These are phyloP conservation scores for Phytophthora gonapodyides DNA, from an alignment of 352 stramenopile genomes.

Conservation along the genomic window DNA sequence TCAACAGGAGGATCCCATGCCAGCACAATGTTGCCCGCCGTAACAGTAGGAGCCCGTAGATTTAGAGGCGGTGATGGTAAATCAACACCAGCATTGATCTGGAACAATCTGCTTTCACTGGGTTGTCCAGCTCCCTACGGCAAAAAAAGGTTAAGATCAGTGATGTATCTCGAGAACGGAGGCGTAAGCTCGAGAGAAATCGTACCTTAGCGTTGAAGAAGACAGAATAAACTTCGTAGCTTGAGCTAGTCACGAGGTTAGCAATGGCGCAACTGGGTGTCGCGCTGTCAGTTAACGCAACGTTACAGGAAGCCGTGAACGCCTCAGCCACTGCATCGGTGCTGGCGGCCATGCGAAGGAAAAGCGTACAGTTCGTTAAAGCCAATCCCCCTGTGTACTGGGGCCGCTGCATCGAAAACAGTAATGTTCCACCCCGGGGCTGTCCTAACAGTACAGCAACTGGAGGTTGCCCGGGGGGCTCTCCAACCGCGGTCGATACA, in stretches of 20 bases:
- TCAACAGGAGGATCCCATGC: conserved; percentile 56
- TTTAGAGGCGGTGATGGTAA: conserved; percentile 51
- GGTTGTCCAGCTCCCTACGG: conserved; percentile 41
- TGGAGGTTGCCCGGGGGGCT: conserved; percentile 20
- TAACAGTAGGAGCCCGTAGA: conserved; percentile 39
- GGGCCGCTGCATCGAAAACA: conserved; percentile 36
- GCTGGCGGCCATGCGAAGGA: conserved; percentile 26
- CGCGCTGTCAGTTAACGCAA: conserved; percentile 2
- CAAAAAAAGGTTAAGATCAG: background rate
- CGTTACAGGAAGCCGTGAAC: conserved; percentile 30
- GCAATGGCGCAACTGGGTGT: conserved; percentile 39
- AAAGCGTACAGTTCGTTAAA: conserved; percentile 41
- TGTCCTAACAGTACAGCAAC: conserved; percentile 21
- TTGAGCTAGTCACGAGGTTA: conserved; percentile 39
- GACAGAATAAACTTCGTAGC: conserved; percentile 55
- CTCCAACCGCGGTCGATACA: conserved; percentile 28
- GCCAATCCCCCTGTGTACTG: conserved; percentile 42
- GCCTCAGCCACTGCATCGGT: background rate
- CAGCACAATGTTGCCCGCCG: conserved; percentile 59
- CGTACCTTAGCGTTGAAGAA: conserved; percentile 48
- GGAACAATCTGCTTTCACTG: conserved; percentile 23
- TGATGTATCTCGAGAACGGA: too few species aligned
- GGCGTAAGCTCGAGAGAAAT: background rate
- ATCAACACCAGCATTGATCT: conserved; percentile 33
- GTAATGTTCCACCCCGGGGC: conserved; percentile 41